These are phyloP conservation scores for Delphinella strobiligena DNA, from an alignment of 2,329 filamentous ascomycete species.

Conservation along the genomic window DNA sequence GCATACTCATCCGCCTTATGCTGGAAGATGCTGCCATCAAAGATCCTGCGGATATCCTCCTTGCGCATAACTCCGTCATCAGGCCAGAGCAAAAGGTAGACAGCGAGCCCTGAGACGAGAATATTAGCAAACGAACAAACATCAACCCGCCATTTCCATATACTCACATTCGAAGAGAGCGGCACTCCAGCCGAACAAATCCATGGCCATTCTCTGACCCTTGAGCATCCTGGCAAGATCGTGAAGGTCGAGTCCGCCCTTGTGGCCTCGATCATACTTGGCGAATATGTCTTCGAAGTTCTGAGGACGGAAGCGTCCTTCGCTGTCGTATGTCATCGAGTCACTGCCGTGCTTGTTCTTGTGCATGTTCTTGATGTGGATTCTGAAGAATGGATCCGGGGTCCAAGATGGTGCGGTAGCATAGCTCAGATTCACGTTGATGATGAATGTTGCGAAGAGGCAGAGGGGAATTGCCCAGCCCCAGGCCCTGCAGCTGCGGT, in stretches of 20 bases:
- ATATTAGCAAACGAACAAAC: neutral
- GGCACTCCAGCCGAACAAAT: constrained; percentile 35
- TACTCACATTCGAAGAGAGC: constrained; percentile 30
- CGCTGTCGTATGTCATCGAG: constrained; percentile 30
- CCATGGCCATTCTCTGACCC: constrained; percentile 29
- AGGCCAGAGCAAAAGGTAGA: constrained; percentile 43
- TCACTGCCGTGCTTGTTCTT: constrained; percentile 33
- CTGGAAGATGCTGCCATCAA: constrained; percentile 42
- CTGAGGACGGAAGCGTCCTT: constrained; percentile 35
- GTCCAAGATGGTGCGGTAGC: constrained; percentile 30
- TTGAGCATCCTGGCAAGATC: constrained; percentile 28
- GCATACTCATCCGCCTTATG: constrained; percentile 25
- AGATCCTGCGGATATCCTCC: constrained; percentile 43
- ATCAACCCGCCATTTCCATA: neutral
- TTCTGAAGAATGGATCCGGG: constrained; percentile 33
- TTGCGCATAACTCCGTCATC: constrained; percentile 45
- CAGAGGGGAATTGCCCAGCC: constrained; percentile 35
- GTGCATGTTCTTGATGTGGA: constrained; percentile 29
- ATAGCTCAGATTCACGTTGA: constrained; percentile 39
- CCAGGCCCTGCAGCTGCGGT: constrained; percentile 31
- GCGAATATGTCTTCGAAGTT: constrained; percentile 37
- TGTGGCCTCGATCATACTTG: constrained; percentile 29
- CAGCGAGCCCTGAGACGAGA: constrained; percentile 28
- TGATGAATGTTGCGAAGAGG: constrained; percentile 33
- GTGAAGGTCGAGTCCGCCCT: constrained; percentile 26